A percentile compares a stretch with the other conserved stretches of the same genome.
Evolutionary conservation across 176 grass and related monocot species (phyloP).

Genomic region (Paspalum vaginatum): DNA sequence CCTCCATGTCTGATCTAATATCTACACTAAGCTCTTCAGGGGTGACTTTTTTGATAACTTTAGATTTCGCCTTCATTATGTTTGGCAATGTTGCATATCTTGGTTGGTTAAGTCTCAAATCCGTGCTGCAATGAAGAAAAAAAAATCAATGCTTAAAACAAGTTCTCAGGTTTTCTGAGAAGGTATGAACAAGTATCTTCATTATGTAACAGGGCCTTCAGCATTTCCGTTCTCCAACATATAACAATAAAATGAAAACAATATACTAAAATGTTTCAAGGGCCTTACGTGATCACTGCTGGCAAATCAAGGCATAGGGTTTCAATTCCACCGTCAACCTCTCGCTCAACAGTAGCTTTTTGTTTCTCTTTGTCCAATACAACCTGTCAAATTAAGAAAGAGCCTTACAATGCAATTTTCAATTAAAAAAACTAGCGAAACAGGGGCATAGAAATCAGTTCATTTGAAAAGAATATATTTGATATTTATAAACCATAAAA

Average conservation of each 20-base stretch:
- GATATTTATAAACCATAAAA: background rate
- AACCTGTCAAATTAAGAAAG: conserved; percentile 50
- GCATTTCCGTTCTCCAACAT: background rate
- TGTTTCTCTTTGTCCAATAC: conserved; percentile 80
- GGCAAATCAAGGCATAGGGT: conserved; percentile 81
- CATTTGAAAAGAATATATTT: background rate
- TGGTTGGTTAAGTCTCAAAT: conserved; percentile 92
- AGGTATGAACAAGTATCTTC: background rate
- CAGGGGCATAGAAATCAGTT: background rate
- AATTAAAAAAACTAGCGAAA: background rate
- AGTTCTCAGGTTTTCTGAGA: background rate
- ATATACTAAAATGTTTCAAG: background rate
- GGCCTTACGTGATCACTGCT: conserved; percentile 88
- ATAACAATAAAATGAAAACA: background rate
- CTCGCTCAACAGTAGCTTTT: conserved; percentile 73
- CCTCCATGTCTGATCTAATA: conserved; percentile 81
- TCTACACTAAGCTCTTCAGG: conserved; percentile 73
- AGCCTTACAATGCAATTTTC: background rate
- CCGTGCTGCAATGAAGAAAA: conserved; percentile 55
- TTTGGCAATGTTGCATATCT: conserved; percentile 93
- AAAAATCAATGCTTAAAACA: background rate
- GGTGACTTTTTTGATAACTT: conserved; percentile 86
- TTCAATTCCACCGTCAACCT: conserved; percentile 82
- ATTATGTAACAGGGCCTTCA: background rate
- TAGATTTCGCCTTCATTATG: conserved; percentile 98